These are phyloP conservation scores for Fusarium algeriense DNA, from an alignment of 2,329 filamentous ascomycete genomes.

Conservation along the genomic window DNA sequence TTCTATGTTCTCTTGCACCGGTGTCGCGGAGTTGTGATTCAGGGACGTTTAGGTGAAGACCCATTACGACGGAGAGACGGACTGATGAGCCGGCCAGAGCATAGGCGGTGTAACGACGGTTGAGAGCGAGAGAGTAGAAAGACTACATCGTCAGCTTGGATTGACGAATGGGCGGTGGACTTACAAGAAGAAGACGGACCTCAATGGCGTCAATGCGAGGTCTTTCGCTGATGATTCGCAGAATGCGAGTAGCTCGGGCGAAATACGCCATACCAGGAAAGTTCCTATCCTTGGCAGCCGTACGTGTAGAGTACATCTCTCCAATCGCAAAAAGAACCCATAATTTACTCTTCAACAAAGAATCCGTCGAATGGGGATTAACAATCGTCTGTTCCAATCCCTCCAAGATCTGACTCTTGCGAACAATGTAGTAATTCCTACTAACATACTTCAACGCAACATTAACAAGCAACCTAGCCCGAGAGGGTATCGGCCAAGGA, in stretches of 20 bases:
- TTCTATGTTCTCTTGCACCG: constrained; percentile 54
- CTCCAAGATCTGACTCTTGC: constrained; percentile 53
- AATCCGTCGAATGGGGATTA: constrained; percentile 50
- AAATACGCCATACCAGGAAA: constrained; percentile 61
- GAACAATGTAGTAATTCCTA: constrained; percentile 58
- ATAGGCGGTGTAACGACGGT: constrained; percentile 59
- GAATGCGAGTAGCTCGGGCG: constrained; percentile 54
- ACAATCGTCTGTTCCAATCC: constrained; percentile 54
- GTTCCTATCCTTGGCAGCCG: constrained; percentile 49
- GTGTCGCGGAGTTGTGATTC: constrained; percentile 56
- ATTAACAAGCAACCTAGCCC: constrained; percentile 47
- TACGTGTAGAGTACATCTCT: constrained; percentile 59
- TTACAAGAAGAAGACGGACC: constrained; percentile 58
- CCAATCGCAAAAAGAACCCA: constrained; percentile 61
- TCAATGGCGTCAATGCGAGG: constrained; percentile 59
- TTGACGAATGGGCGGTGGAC: background rate
- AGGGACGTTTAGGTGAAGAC: constrained; percentile 56
- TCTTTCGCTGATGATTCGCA: constrained; percentile 56
- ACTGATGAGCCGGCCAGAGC: constrained; percentile 59
- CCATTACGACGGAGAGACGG: constrained; percentile 58
- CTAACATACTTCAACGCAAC: constrained; percentile 57
- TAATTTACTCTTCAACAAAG: constrained; percentile 55
- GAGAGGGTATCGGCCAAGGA: constrained; percentile 55
- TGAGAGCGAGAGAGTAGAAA: constrained; percentile 59
- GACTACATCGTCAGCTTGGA: constrained; percentile 46